phyloP scores from a whole-genome alignment of 78 protist species.

The Dictyostelium purpureum region DNA sequence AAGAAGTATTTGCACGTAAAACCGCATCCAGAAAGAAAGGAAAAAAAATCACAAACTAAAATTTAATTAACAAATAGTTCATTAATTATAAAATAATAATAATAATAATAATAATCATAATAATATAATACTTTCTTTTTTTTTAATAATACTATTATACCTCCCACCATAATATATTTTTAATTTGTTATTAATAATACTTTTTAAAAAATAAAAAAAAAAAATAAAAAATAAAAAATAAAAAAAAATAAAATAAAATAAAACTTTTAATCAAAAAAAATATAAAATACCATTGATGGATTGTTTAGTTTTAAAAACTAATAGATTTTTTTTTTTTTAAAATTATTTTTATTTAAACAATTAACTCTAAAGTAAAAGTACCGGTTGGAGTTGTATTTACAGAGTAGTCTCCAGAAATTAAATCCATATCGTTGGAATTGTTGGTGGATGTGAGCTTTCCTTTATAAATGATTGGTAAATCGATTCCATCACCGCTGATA shows the following conservation, averaged over 20 bases:
- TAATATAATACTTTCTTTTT: neutral
- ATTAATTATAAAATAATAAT: neutral
- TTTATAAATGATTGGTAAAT: conserved; percentile 30
- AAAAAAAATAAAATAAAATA: too few relatives aligned
- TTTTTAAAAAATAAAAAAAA: too few relatives aligned
- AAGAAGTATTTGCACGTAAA: conserved; percentile 73
- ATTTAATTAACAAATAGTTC: neutral
- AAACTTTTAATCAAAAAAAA: too few relatives aligned
- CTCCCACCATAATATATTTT: too few relatives aligned
- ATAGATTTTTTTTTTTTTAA: neutral
- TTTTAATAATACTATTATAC: too few relatives aligned
- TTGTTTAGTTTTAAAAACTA: too few relatives aligned
- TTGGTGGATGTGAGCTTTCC: neutral
- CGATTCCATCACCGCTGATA: conserved; percentile 49
- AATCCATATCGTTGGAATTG: neutral
- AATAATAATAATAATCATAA: neutral
- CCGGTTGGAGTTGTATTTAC: neutral
- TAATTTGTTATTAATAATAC: too few relatives aligned
- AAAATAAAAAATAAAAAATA: too few relatives aligned
- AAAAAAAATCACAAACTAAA: neutral
- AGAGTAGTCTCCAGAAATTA: neutral
- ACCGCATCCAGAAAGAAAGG: neutral
- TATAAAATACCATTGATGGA: too few relatives aligned
- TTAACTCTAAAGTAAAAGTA: conserved; percentile 14
- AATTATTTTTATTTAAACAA: neutral